Conservation (phyloP, 805 yeast genomes). For the Jamesozyma rosinii region DNA sequence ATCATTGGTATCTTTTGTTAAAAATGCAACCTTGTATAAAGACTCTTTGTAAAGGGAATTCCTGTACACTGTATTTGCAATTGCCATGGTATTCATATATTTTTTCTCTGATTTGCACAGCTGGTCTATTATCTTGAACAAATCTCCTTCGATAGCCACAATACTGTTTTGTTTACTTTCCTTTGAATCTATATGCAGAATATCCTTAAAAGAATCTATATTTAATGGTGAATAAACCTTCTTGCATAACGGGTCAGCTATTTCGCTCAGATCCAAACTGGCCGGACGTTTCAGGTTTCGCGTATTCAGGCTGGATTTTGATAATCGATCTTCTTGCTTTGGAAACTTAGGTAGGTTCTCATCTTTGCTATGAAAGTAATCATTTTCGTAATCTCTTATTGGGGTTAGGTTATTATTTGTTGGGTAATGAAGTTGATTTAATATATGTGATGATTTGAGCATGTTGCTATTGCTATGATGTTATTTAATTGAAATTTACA, state of each 20-base stretch:
- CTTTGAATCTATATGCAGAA: slow-evolving; percentile 5
- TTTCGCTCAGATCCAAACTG: slow-evolving; percentile 17
- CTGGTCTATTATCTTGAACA: slow-evolving; percentile 19
- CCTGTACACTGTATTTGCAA: slow-evolving; percentile 29
- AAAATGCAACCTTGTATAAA: slow-evolving; percentile 27
- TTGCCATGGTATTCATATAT: slow-evolving; percentile 26
- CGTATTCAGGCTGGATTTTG: not conserved
- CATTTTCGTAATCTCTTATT: slow-evolving; percentile 25
- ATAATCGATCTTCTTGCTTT: not conserved
- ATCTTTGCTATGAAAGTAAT: slow-evolving; percentile 23
- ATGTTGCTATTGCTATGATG: too few species aligned
- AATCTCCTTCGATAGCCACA: slow-evolving; percentile 1
- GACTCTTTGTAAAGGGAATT: slow-evolving; percentile 26
- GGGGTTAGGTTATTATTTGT: slow-evolving; percentile 25
- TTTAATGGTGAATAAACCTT: slow-evolving; percentile 33
- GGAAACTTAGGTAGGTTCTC: slow-evolving; percentile 15
- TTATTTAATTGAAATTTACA: too few species aligned
- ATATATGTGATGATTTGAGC: slow-evolving; percentile 23
- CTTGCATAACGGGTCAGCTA: slow-evolving; percentile 12
- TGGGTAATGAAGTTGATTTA: slow-evolving; percentile 19
- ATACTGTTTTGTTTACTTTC: not conserved
- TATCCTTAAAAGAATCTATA: slow-evolving; percentile 14
- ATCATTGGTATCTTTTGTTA: slow-evolving; percentile 24
- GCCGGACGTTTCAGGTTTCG: slow-evolving; percentile 18
- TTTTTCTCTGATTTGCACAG: slow-evolving; percentile 31